phyloP scores from a whole-genome alignment of 139 green algal species.

The Chlamydomonas incerta region DNA sequence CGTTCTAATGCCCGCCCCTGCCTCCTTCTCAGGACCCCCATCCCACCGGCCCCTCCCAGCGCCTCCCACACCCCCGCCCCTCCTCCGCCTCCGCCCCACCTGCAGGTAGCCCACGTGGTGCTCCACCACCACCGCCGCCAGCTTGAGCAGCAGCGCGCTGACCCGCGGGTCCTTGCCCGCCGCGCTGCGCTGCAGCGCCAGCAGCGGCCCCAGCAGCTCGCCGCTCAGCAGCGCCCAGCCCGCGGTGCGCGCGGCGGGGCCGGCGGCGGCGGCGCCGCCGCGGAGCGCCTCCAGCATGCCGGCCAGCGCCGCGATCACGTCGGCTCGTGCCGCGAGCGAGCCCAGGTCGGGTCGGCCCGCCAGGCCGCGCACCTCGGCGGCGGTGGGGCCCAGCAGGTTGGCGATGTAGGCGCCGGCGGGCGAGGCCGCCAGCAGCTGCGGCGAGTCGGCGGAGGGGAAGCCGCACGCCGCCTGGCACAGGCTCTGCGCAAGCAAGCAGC shows the following conservation, averaged over 20 bases:
- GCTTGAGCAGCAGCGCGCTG: constrained; percentile 80
- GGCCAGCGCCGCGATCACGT: constrained; percentile 46
- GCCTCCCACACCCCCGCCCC: constrained; percentile 18
- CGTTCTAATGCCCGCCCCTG: constrained; percentile 40
- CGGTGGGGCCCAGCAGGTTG: constrained; percentile 40
- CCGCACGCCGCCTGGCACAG: constrained; percentile 12
- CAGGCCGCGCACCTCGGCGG: constrained; percentile 42
- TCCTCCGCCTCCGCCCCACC: background rate
- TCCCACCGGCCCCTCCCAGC: constrained; percentile 59
- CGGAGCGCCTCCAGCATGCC: constrained; percentile 78
- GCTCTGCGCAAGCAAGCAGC: constrained; percentile 64
- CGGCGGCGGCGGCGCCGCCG: constrained; percentile 46
- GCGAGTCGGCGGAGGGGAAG: background rate
- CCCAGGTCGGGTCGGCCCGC: constrained; percentile 22
- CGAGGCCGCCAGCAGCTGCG: background rate
- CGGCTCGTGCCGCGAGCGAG: background rate
- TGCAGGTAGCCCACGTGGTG: constrained; percentile 71
- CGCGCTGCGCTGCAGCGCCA: constrained; percentile 51
- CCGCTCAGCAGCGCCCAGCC: constrained; percentile 32
- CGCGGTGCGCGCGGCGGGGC: constrained; percentile 1
- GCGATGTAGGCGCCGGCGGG: constrained; percentile 34
- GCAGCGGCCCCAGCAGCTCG: constrained; percentile 52
- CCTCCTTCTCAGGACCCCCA: constrained; percentile 38
- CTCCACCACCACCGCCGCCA: constrained; percentile 82
- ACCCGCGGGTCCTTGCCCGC: constrained; percentile 56